Evolutionary conservation across 768 basidiomycete species (phyloP), one percentile per base, ranked within the genome.

Genomic region (Leccinum variicolor): DNA sequence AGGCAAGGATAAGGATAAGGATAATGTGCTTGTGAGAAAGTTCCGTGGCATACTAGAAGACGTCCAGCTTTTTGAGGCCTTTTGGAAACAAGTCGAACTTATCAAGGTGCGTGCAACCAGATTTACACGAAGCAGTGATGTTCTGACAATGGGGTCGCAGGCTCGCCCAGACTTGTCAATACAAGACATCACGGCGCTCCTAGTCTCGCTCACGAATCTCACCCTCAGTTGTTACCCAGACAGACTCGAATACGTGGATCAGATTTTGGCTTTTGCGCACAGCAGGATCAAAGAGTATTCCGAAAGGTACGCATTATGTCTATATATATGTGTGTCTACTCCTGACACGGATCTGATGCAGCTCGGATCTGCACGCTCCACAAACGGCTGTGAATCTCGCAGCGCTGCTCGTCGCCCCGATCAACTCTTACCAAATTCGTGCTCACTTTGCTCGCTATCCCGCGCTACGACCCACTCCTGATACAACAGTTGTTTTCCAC

Each of bases 191-290:
- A 98, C 96, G 0, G 97, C 96, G 0, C 84, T 98, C 19, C 80
- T 98, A 53, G 96, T 98, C 17, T 99, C 97, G 1, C 77, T 99
- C 39, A 91, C 93, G 33, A 98, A 98, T 11, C 13, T 46, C 21
- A 94, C 94, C 0, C 76, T 99, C 25, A 95, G 92, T 71, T 98
- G 97, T 74, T 99, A 99, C 72, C 97, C 97, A 2, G 96, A 98
- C 67, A 81, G 92, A 62, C 81, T 99, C 52, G 94, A 98, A 77
- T 98, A 98, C 67, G 94, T 98, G 45, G 94, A 98, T 65, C 95
- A 97, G 73, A 86, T 98, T 15, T 80, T 98, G 54, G 86, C 85
- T 7, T 99, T 96, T 67, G 92, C 94, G 1, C 85, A 85, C 23
- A 36, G 15, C 15, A 97, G 98, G 71, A 84, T 93, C 58, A 83